Conservation (phyloP, 1,284 basidiomycete genomes). For the Pisolithus thermaeus region DNA sequence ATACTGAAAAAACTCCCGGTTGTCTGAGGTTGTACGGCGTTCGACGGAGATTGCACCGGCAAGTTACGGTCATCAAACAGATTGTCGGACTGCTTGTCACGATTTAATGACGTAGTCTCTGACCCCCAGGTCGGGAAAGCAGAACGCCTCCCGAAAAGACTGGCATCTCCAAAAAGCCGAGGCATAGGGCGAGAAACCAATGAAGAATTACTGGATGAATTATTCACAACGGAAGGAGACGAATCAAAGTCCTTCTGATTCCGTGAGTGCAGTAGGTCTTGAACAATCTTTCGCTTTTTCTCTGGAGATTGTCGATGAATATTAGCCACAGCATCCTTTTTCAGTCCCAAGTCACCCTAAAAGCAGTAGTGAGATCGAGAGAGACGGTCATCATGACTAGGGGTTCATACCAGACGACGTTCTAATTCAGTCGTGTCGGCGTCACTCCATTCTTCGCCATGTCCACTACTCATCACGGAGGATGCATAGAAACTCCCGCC, state of each 20-base stretch:
- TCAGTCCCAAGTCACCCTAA: constrained; percentile 70
- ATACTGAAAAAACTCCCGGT: constrained; percentile 73
- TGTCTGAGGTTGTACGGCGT: constrained; percentile 52
- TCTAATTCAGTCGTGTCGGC: constrained; percentile 52
- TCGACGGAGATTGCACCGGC: constrained; percentile 29
- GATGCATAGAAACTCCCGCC: constrained; percentile 21
- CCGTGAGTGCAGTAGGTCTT: constrained; percentile 39
- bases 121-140: constrained; percentile 57
- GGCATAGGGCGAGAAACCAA: constrained; percentile 57
- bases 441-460: constrained; percentile 32
- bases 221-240: constrained; percentile 23
- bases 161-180: constrained; percentile 61
- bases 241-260: constrained; percentile 18
- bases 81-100: constrained; percentile 32
- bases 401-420: constrained; percentile 54
- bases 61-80: constrained; percentile 30
- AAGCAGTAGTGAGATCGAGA: constrained; percentile 6
- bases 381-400: neutral
- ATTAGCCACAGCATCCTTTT: constrained; percentile 57
- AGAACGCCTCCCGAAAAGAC: constrained; percentile 71
- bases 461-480: constrained; percentile 16
- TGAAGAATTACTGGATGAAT: no score
- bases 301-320: constrained; percentile 63
- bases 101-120: constrained; percentile 24
- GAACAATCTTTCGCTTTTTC: constrained; percentile 66